Evolutionary conservation across 768 basidiomycete species (phyloP).

Genomic region (Suillus placidus): DNA sequence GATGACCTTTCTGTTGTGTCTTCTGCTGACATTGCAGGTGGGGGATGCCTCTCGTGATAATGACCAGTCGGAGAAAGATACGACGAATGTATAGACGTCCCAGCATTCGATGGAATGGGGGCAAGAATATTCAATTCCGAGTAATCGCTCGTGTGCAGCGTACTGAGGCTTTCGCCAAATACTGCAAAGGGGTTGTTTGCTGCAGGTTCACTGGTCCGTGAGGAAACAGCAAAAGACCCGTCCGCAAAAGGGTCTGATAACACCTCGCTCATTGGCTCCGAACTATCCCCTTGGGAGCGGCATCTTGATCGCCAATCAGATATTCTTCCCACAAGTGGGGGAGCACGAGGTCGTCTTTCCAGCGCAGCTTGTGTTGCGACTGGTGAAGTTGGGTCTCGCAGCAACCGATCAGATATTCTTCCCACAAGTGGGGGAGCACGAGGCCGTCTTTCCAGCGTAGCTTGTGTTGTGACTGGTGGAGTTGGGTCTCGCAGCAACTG

Average conservation of each 20-base stretch:
- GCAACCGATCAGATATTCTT: background rate
- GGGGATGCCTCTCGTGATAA: slow-evolving; percentile 16
- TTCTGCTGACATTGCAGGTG: background rate
- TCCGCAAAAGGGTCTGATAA: slow-evolving; percentile 24
- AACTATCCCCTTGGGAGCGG: slow-evolving; percentile 14
- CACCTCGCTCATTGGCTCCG: slow-evolving; percentile 14
- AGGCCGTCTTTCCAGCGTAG: slow-evolving; percentile 5
- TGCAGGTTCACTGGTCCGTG: slow-evolving; percentile 13
- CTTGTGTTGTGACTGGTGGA: slow-evolving; percentile 1
- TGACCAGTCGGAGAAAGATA: slow-evolving; percentile 22
- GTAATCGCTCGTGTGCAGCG: slow-evolving; percentile 19
- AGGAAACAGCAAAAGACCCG: slow-evolving; percentile 13
- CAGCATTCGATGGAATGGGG: slow-evolving; percentile 12
- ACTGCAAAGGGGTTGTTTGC: slow-evolving; percentile 11
- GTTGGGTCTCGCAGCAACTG: slow-evolving; percentile 6
- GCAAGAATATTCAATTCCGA: slow-evolving; percentile 21
- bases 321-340: background rate
- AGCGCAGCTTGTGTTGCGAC: slow-evolving; percentile 1
- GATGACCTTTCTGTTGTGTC: background rate
- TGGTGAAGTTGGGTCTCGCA: slow-evolving; percentile 7
- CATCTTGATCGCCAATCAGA: background rate
- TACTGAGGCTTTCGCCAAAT: background rate
- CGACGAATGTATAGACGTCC: slow-evolving; percentile 3
- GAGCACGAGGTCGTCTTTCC: slow-evolving; percentile 6
- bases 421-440: background rate